Conservation (phyloP, 768 basidiomycete genomes). For the Kwoniella sp. region DNA sequence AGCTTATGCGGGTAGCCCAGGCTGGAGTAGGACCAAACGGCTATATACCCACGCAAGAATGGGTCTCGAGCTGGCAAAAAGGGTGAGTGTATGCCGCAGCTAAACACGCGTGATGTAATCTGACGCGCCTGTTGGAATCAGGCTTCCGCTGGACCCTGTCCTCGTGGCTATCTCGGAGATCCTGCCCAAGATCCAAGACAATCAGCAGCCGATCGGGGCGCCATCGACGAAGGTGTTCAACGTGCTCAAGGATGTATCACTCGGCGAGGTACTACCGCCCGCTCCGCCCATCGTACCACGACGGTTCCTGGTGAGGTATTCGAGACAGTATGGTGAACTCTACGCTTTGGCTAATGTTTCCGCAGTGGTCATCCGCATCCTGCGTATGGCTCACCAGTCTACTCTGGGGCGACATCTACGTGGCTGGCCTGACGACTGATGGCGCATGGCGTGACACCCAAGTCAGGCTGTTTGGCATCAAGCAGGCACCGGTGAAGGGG, state of each 20-base stretch:
- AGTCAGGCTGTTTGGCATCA: slow-evolving; percentile 85
- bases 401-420: slow-evolving; percentile 93
- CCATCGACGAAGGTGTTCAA: slow-evolving; percentile 68
- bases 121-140: not conserved
- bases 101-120: not conserved
- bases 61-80: slow-evolving; percentile 94
- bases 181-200: slow-evolving; percentile 73
- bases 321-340: not conserved
- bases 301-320: slow-evolving; percentile 64
- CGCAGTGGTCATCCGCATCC: slow-evolving; percentile 86
- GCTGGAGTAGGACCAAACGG: slow-evolving; percentile 78
- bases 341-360: not conserved
- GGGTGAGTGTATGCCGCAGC: slow-evolving; percentile 57
- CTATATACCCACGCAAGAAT: slow-evolving; percentile 93
- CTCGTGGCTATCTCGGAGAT: slow-evolving; percentile 85
- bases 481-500: slow-evolving; percentile 73
- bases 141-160: slow-evolving; percentile 70
- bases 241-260: slow-evolving; percentile 64
- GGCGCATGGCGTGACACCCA: slow-evolving; percentile 76
- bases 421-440: slow-evolving; percentile 79
- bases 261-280: slow-evolving; percentile 71
- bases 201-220: slow-evolving; percentile 64
- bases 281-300: slow-evolving; percentile 64
- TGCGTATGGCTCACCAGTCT: slow-evolving; percentile 87
- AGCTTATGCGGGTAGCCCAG: slow-evolving; percentile 64